Evolutionary conservation across 768 basidiomycete species (phyloP).

Genomic region (Cystofilobasidium bisporidii): DNA sequence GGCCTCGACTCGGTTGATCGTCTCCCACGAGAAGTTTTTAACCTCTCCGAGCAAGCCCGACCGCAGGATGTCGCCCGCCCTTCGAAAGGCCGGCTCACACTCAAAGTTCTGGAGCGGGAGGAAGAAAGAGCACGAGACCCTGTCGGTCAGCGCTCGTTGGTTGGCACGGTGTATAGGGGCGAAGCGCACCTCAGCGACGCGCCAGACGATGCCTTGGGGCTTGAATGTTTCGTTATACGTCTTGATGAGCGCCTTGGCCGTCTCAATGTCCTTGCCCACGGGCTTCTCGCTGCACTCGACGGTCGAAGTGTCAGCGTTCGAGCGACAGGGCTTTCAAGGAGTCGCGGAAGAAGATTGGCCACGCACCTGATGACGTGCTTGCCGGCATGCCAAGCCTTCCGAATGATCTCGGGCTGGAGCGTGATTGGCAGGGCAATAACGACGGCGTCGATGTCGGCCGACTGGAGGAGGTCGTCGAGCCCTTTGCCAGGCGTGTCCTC

Average conservation of each 20-base stretch:
- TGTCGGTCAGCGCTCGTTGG: no score
- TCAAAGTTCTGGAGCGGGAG: conserved; percentile 32
- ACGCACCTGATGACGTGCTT: conserved; percentile 65
- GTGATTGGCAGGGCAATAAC: conserved; percentile 70
- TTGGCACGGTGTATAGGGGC: no score
- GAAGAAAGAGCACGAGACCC: no score
- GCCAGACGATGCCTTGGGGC: conserved; percentile 62
- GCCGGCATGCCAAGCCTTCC: conserved; percentile 50
- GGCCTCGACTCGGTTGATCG: conserved; percentile 48
- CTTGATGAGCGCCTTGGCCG: conserved; percentile 56
- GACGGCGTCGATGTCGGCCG: conserved; percentile 62
- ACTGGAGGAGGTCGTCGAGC: conserved; percentile 47
- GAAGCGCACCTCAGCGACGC: conserved; percentile 62
- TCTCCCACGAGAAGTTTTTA: conserved; percentile 54
- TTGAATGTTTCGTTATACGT: conserved; percentile 58
- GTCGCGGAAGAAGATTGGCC: neutral
- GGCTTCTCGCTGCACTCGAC: conserved; percentile 49
- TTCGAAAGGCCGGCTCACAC: conserved; percentile 32
- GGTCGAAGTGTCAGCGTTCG: no score
- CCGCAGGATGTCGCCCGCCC: conserved; percentile 40
- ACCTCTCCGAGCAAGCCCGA: conserved; percentile 64
- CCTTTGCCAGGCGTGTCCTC: conserved; percentile 33
- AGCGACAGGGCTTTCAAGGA: no score
- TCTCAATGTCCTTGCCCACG: conserved; percentile 58
- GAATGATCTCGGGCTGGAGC: conserved; percentile 58